Conservation (phyloP, 2,329 filamentous ascomycete species). For the Arthrobotrys musiformis region DNA sequence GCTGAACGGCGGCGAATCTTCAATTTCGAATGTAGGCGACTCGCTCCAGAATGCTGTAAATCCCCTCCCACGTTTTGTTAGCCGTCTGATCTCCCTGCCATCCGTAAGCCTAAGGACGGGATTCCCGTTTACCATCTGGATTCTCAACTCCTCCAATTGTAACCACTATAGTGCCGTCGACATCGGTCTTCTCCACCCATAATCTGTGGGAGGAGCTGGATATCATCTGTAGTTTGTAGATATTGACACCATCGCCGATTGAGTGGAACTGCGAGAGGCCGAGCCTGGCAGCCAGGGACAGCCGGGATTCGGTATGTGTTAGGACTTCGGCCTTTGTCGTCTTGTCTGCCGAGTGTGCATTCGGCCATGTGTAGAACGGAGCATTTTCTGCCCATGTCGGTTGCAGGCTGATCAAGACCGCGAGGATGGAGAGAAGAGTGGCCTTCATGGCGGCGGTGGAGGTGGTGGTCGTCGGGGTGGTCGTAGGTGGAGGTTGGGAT, state of each 20-base stretch:
- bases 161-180: constrained; percentile 40
- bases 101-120: neutral
- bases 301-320: constrained; percentile 32
- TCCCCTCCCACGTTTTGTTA: constrained; percentile 16
- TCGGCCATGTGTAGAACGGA: constrained; percentile 52
- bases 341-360: constrained; percentile 16
- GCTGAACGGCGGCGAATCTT: constrained; percentile 29
- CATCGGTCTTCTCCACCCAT: constrained; percentile 41
- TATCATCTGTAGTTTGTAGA: constrained; percentile 52
- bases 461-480: too few relatives aligned
- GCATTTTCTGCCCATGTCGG: constrained; percentile 38
- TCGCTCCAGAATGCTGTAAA: constrained; percentile 29
- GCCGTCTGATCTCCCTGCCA: neutral
- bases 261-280: constrained; percentile 55
- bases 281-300: constrained; percentile 46
- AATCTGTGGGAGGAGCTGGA: constrained; percentile 26
- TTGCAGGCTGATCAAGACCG: constrained; percentile 39
- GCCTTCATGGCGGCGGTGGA: constrained; percentile 45
- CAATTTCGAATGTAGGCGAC: constrained; percentile 32
- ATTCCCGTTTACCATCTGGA: constrained; percentile 18
- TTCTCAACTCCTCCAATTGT: constrained; percentile 44
- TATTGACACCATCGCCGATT: constrained; percentile 35
- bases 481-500: constrained; percentile 35
- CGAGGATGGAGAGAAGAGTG: constrained; percentile 37
- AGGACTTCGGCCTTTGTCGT: constrained; percentile 40